Evolutionary conservation across 164 flowering plant genomes (phyloP).

Genomic region (Magnolia changhungtana): DNA sequence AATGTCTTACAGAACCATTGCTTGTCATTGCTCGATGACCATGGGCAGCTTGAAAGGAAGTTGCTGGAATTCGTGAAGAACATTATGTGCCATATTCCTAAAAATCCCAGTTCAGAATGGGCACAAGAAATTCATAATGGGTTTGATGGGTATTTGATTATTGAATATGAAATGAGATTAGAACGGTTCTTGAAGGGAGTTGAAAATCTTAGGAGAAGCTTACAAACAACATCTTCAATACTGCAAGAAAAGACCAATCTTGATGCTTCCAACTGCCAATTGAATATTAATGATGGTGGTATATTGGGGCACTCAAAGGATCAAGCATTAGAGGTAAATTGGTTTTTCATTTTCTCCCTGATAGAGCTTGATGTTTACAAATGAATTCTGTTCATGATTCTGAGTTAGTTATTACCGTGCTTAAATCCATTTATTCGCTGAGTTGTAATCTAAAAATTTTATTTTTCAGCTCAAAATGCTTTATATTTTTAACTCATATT

Average conservation of each 20-base stretch:
- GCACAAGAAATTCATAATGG: conserved; percentile 27
- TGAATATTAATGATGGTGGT: conserved; percentile 15
- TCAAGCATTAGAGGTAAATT: conserved; percentile 31
- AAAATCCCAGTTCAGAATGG: conserved; percentile 12
- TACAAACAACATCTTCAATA: conserved; percentile 45
- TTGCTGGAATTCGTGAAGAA: conserved; percentile 52
- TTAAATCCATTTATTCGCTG: background rate
- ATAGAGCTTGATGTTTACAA: background rate
- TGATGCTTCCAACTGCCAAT: conserved; percentile 25
- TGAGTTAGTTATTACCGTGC: background rate
- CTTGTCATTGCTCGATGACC: conserved; percentile 49
- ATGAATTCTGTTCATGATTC: background rate
- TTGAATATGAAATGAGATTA: conserved; percentile 77
- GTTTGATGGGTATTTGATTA: conserved; percentile 54
- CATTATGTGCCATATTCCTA: conserved; percentile 13
- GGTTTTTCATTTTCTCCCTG: background rate
- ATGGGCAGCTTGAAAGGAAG: conserved; percentile 46
- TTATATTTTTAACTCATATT: no score
- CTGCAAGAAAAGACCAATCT: conserved; percentile 52
- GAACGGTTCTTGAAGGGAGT: conserved; percentile 65
- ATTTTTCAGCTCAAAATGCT: background rate
- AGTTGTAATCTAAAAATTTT: no score
- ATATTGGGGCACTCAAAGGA: conserved; percentile 32
- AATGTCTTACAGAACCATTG: conserved; percentile 62
- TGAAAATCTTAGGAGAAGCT: conserved; percentile 59